A percentile compares a stretch with the other conserved stretches of the same genome.
Evolutionary conservation across 106 monocot species (phyloP).

Genomic region (Xerophyta viscosa): DNA sequence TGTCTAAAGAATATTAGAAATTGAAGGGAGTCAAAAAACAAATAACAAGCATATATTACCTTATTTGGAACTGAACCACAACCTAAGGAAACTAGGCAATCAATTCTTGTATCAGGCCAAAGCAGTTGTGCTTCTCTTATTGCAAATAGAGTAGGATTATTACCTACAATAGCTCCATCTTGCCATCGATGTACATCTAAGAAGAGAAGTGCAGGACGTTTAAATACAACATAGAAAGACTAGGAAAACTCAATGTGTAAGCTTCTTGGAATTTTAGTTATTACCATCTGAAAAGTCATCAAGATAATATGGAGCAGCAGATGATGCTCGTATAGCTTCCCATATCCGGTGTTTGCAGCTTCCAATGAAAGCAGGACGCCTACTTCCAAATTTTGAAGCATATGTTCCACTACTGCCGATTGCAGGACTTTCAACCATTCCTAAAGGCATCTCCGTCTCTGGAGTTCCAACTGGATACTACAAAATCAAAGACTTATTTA

Average conservation of each 20-base stretch:
- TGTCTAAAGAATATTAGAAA: background rate
- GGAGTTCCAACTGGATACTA: slow-evolving; percentile 89
- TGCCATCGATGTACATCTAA: slow-evolving; percentile 92
- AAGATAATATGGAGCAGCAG: slow-evolving; percentile 99
- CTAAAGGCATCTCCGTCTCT: slow-evolving; percentile 59
- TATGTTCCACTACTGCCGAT: slow-evolving; percentile 15
- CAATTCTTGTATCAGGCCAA: slow-evolving; percentile 88
- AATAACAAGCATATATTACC: slow-evolving; percentile 26
- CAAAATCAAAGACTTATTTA: too few relatives aligned
- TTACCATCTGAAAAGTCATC: slow-evolving; percentile 98
- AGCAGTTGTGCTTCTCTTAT: slow-evolving; percentile 95
- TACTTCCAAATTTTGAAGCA: slow-evolving; percentile 28
- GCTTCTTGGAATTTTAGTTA: background rate
- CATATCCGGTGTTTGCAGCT: slow-evolving; percentile 96
- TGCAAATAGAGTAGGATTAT: slow-evolving; percentile 97
- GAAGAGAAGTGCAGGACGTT: background rate
- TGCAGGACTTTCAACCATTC: slow-evolving; percentile 50
- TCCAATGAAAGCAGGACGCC: slow-evolving; percentile 69
- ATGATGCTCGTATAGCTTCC: slow-evolving; percentile 98
- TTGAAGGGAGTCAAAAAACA: background rate
- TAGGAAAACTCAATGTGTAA: too few relatives aligned
- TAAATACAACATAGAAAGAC: slow-evolving; percentile 1
- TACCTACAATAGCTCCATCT: slow-evolving; percentile 99
- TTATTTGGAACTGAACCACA: slow-evolving; percentile 93
- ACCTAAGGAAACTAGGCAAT: slow-evolving; percentile 89